Conservation (phyloP, 2,329 filamentous ascomycete genomes). For the Phaeosphaeriaceae sp. region DNA sequence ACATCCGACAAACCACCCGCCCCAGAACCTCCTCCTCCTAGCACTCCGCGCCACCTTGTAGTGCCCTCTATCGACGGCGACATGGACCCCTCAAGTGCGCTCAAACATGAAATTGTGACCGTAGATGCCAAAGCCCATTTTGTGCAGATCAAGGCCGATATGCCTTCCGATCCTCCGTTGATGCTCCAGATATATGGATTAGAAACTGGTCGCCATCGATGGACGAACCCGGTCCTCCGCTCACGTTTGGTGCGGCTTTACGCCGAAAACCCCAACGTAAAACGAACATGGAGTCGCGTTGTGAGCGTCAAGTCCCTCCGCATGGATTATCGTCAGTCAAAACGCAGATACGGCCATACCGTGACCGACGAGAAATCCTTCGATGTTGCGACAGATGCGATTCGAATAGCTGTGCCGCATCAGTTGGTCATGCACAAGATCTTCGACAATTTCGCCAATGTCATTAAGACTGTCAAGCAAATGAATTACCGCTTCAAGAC, state of each 20-base stretch:
- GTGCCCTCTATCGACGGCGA: slow-evolving; percentile 43
- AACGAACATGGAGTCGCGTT: slow-evolving; percentile 83
- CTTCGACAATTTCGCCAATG: slow-evolving; percentile 92
- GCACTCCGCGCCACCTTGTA: slow-evolving; percentile 34
- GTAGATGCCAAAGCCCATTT: slow-evolving; percentile 83
- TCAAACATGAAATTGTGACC: slow-evolving; percentile 71
- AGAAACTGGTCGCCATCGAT: slow-evolving; percentile 84
- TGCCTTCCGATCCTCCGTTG: slow-evolving; percentile 88
- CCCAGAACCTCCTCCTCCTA: slow-evolving; percentile 16
- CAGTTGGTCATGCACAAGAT: slow-evolving; percentile 88
- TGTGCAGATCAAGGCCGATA: slow-evolving; percentile 84
- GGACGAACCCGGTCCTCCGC: slow-evolving; percentile 81
- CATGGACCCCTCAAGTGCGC: slow-evolving; percentile 31
- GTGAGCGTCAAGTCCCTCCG: slow-evolving; percentile 82
- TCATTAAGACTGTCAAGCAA: slow-evolving; percentile 84
- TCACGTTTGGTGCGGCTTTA: slow-evolving; percentile 84
- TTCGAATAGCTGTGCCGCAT: slow-evolving; percentile 87
- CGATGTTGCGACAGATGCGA: slow-evolving; percentile 83
- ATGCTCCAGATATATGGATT: slow-evolving; percentile 89
- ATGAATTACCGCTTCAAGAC: slow-evolving; percentile 93
- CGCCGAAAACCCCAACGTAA: slow-evolving; percentile 84
- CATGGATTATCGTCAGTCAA: slow-evolving; percentile 79
- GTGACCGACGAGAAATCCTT: slow-evolving; percentile 79
- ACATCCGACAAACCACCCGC: slow-evolving; percentile 14
- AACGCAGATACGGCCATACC: slow-evolving; percentile 69